Percentiles rank a stretch among this genome's conserved stretches.
These are phyloP conservation scores for Flaveria ramosissima DNA, from an alignment of 129 eudicot species.

Conservation along the genomic window DNA sequence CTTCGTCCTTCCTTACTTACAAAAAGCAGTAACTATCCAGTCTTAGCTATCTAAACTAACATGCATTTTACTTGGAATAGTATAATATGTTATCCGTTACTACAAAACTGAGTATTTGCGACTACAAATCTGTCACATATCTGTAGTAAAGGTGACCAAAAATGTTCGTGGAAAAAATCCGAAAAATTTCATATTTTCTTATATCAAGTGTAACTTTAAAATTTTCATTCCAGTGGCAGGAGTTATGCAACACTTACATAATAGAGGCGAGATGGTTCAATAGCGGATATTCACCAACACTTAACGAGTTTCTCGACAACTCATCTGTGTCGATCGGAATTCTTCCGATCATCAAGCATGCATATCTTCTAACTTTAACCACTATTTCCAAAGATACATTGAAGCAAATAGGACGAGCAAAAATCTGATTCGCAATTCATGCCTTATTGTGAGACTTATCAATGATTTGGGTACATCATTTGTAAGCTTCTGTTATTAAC, in stretches of 20 bases:
- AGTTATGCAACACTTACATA: slow-evolving; percentile 37
- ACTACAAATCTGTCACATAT: too few species aligned
- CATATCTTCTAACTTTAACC: slow-evolving; percentile 17
- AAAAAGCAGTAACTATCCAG: slow-evolving; percentile 25
- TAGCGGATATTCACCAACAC: slow-evolving; percentile 43
- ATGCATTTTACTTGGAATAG: too few species aligned
- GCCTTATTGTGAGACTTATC: slow-evolving; percentile 39
- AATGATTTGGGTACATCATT: slow-evolving; percentile 58
- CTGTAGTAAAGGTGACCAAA: too few species aligned
- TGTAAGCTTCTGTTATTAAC: slow-evolving; percentile 24
- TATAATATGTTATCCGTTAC: too few species aligned
- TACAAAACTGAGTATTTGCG: too few species aligned
- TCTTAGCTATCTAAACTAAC: too few species aligned
- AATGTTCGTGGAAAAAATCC: too few species aligned
- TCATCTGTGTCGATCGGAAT: slow-evolving; percentile 47
- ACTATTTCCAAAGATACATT: slow-evolving; percentile 26
- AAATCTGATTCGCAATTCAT: slow-evolving; percentile 33
- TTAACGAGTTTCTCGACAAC: slow-evolving; percentile 46
- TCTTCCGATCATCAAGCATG: slow-evolving; percentile 28
- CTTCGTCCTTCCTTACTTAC: slow-evolving; percentile 33
- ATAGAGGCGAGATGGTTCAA: slow-evolving; percentile 42
- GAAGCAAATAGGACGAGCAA: slow-evolving; percentile 29
- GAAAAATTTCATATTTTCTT: not conserved
- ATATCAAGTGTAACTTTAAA: not conserved
- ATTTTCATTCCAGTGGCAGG: slow-evolving; percentile 38